These are phyloP conservation scores for Phytophthora fragariaefolia DNA, from an alignment of 352 stramenopile species.

Conservation along the genomic window DNA sequence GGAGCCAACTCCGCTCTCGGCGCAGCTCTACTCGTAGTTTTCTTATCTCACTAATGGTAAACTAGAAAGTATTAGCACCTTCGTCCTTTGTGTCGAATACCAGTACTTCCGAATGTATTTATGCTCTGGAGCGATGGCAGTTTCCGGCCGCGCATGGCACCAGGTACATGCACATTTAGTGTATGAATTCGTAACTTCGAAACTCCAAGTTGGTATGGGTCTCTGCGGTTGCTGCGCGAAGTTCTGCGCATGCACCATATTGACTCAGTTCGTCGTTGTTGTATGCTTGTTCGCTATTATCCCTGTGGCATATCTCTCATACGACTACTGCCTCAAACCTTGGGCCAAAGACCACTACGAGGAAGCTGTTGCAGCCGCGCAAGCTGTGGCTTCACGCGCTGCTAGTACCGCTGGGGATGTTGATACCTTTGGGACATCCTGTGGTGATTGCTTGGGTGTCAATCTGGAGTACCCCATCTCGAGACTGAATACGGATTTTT, in stretches of 20 bases:
- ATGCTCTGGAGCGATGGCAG: too few relatives aligned
- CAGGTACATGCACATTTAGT: too few relatives aligned
- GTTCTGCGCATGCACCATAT: constrained; percentile 36
- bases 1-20: constrained; percentile 13
- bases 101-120: not conserved
- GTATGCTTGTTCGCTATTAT: constrained; percentile 46
- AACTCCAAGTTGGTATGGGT: constrained; percentile 5
- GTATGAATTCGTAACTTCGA: too few relatives aligned
- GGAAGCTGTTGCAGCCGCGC: constrained; percentile 22
- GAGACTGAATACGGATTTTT: constrained; percentile 34
- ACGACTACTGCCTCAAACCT: constrained; percentile 53
- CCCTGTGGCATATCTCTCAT: constrained; percentile 43
- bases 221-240: constrained; percentile 13
- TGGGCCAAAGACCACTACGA: constrained; percentile 54
- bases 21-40: constrained; percentile 25
- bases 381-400: constrained; percentile 15
- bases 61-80: constrained; percentile 44
- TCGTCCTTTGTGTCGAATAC: constrained; percentile 2
- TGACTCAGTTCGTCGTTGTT: constrained; percentile 36
- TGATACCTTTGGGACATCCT: constrained; percentile 32
- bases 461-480: constrained; percentile 55
- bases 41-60: constrained; percentile 38
- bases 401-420: constrained; percentile 22
- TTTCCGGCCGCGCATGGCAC: too few relatives aligned
- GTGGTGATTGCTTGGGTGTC: constrained; percentile 49